Evolutionary conservation across 1,139 yeast species (phyloP), one percentile per base, ranked within the genome.

Genomic region (Geotrichum phurueaensis): DNA sequence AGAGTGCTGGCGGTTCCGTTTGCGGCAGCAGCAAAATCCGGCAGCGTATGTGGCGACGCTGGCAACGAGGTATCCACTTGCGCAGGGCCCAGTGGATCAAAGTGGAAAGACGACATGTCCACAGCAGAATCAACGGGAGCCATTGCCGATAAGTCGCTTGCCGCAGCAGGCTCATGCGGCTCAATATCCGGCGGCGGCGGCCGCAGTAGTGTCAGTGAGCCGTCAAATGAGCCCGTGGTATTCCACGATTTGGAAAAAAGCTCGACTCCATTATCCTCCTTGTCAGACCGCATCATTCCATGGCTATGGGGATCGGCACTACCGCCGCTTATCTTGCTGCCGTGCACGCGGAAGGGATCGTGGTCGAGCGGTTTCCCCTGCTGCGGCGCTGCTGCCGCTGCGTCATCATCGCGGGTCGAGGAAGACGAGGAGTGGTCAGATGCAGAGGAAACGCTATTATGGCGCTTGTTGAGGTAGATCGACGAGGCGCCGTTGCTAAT

Each of bases 191-290:
- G 59, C 2, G 9, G 45, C 6, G 45, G 45, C 18, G 63, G 63
- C 36, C 47, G 55, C 33, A 57, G 43, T 7, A 57, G 9, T 29
- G 23, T 50, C 36, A 54, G 29, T 23, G 62, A 60, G 12, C 58
- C 50, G n/a, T 58, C 60, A 56, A 62, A 58, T 9, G 56, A 52
- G 13, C 63, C 64, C 12, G 59, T 54, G 1, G 62, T 58, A 56
- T 60, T 59, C 64, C 64, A 62, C 10, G 64, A 62, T 52, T 62
- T 62, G 5, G 64, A 62, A 56, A 62, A 62, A n/a, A 61, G 51
- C n/a, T 57, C 63, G 3, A 61, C 60, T 6, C 61, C 63, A 23
- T 52, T 25, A 25, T 54, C 55, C 13, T 60, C 60, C 6, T 55
- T 56, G 9, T 58, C 60, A 7, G 45, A 4, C 7, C 22, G 45